Percentiles rank a stretch among this genome's conserved stretches.
Conservation (phyloP, 768 basidiomycete genomes). For the Naganishia antarctica region DNA sequence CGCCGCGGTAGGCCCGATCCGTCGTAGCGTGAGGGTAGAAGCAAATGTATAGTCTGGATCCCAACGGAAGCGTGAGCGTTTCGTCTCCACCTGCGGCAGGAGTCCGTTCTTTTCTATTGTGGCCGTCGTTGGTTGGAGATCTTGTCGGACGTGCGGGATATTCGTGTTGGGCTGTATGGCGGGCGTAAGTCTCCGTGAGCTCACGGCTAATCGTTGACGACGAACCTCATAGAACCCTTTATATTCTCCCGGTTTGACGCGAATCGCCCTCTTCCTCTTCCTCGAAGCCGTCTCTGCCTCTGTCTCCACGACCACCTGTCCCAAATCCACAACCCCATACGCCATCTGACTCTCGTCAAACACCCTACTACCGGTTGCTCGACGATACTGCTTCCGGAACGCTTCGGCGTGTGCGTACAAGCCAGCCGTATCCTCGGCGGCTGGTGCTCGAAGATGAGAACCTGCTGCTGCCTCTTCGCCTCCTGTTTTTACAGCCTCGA, state of each 20-base stretch:
- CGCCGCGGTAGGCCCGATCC: constrained; percentile 22
- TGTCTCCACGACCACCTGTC: constrained; percentile 36
- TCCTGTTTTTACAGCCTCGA: too few species aligned
- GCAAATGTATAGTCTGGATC: constrained; percentile 1
- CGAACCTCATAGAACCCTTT: constrained; percentile 39
- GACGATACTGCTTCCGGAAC: constrained; percentile 7
- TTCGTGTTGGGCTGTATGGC: constrained; percentile 44
- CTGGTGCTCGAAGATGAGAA: background rate
- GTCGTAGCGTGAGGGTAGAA: constrained; percentile 8
- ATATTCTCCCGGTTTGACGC: constrained; percentile 35
- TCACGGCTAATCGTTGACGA: too few species aligned
- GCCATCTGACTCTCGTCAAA: constrained; percentile 20
- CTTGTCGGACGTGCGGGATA: constrained; percentile 40
- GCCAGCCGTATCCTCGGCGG: constrained; percentile 22
- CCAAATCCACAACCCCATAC: constrained; percentile 8
- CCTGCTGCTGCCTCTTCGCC: background rate
- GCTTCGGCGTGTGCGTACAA: constrained; percentile 21
- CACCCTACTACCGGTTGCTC: background rate
- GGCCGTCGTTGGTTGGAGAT: constrained; percentile 35
- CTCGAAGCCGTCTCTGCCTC: constrained; percentile 25
- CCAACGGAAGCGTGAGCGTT: constrained; percentile 21
- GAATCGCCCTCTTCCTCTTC: constrained; percentile 32
- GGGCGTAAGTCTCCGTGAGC: too few species aligned
- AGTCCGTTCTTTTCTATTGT: constrained; percentile 5
- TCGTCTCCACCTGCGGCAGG: constrained; percentile 29